Evolutionary conservation across 169 alveolate genomes (phyloP).

Genomic region (Plasmodium knowlesi): DNA sequence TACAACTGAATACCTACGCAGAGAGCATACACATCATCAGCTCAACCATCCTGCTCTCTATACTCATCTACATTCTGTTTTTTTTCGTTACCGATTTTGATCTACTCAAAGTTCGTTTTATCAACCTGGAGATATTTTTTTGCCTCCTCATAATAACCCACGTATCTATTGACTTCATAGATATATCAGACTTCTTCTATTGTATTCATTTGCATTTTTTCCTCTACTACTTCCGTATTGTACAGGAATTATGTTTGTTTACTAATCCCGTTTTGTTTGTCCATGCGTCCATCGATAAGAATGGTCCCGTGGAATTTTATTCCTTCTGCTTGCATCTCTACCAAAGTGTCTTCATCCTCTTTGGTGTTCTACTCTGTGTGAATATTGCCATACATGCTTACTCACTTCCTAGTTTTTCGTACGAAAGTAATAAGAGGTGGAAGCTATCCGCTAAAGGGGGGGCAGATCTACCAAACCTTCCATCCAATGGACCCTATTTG

Average conservation of each 20-base stretch:
- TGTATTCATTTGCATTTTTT: constrained; percentile 19
- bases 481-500: neutral
- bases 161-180: constrained; percentile 47
- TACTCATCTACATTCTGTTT: constrained; percentile 25
- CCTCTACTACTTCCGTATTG: constrained; percentile 37
- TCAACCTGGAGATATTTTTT: constrained; percentile 8
- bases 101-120: constrained; percentile 23
- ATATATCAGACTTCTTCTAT: constrained; percentile 44
- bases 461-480: neutral
- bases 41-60: constrained; percentile 5
- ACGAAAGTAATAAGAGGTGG: constrained; percentile 1
- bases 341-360: constrained; percentile 28
- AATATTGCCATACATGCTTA: constrained; percentile 45
- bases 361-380: constrained; percentile 20
- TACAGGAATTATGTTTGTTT: constrained; percentile 4
- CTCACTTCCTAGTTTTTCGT: constrained; percentile 35
- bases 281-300: neutral
- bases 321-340: neutral
- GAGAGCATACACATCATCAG: constrained; percentile 1
- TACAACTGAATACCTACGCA: neutral
- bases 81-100: constrained; percentile 11
- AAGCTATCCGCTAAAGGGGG: neutral
- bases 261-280: neutral
- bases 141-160: constrained; percentile 37
- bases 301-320: neutral